These are phyloP conservation scores for Suaeda aralocaspica DNA, from an alignment of 148 eudicot species.

Conservation along the genomic window DNA sequence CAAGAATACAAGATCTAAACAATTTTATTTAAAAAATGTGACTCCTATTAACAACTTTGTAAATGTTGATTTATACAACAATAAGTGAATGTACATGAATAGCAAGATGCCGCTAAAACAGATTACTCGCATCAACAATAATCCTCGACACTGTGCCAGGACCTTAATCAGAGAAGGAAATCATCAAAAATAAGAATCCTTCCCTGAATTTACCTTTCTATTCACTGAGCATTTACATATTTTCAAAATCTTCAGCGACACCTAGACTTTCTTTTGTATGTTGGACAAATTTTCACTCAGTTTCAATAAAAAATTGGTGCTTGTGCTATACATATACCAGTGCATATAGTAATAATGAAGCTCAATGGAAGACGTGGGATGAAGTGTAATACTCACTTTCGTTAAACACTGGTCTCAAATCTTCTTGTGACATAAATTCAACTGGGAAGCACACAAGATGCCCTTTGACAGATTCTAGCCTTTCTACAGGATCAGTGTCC, in stretches of 20 bases:
- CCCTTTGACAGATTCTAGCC: slow-evolving; percentile 71
- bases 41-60: background rate
- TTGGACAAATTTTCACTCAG: background rate
- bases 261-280: slow-evolving; percentile 10
- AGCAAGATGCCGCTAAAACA: slow-evolving; percentile 7
- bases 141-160: background rate
- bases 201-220: background rate
- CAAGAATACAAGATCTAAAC: too few relatives aligned
- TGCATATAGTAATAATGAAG: background rate
- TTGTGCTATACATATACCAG: slow-evolving; percentile 2
- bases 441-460: slow-evolving; percentile 94
- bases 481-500: slow-evolving; percentile 76
- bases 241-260: background rate
- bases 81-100: slow-evolving; percentile 24
- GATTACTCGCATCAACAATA: slow-evolving; percentile 4
- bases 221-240: slow-evolving; percentile 8
- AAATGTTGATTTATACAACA: slow-evolving; percentile 26
- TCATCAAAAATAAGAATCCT: slow-evolving; percentile 14
- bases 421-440: slow-evolving; percentile 92
- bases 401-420: slow-evolving; percentile 89
- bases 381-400: slow-evolving; percentile 98
- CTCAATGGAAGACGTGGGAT: slow-evolving; percentile 86
- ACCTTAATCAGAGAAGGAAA: slow-evolving; percentile 15
- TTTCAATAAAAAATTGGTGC: background rate
- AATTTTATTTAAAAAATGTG: too few relatives aligned